phyloP scores from a whole-genome alignment of 2,329 filamentous ascomycete species.

The Exutisphaerella laricina region DNA sequence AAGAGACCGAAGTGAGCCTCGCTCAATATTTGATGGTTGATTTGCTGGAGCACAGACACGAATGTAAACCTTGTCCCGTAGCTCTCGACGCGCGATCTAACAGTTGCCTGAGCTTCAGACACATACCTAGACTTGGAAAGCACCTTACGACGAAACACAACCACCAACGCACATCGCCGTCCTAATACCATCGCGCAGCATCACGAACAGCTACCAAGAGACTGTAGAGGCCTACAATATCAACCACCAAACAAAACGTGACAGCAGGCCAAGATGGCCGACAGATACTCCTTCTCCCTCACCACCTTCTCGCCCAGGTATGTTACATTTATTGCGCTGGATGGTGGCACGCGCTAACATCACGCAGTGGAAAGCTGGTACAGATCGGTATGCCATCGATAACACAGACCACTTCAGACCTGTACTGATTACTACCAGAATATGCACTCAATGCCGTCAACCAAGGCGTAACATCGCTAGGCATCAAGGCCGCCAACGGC shows the following conservation, averaged over 20 bases:
- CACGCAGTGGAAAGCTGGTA: constrained; percentile 88
- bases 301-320: constrained; percentile 99
- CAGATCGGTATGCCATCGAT: constrained; percentile 68
- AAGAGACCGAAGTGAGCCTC: too few relatives aligned
- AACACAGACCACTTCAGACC: neutral
- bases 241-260: constrained; percentile 2
- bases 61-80: too few relatives aligned
- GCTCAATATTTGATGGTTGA: too few relatives aligned
- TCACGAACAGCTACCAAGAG: too few relatives aligned
- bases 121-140: too few relatives aligned
- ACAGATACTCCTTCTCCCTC: constrained; percentile 98
- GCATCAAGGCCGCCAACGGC: constrained; percentile 99
- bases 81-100: too few relatives aligned
- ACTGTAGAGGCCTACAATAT: too few relatives aligned
- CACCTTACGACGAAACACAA: too few relatives aligned
- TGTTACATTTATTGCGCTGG: constrained; percentile 32
- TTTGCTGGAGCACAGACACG: too few relatives aligned
- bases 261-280: constrained; percentile 65
- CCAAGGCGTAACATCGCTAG: constrained; percentile 95
- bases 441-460: constrained; percentile 99
- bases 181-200: too few relatives aligned
- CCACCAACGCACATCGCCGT: too few relatives aligned
- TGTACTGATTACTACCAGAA: constrained; percentile 52
- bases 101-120: too few relatives aligned
- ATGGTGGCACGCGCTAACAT: constrained; percentile 40